A percentile compares a stretch with the other conserved stretches of the same genome.
These are phyloP conservation scores for Pezicula neosporulosa DNA, from an alignment of 2,329 filamentous ascomycete genomes.

Conservation along the genomic window DNA sequence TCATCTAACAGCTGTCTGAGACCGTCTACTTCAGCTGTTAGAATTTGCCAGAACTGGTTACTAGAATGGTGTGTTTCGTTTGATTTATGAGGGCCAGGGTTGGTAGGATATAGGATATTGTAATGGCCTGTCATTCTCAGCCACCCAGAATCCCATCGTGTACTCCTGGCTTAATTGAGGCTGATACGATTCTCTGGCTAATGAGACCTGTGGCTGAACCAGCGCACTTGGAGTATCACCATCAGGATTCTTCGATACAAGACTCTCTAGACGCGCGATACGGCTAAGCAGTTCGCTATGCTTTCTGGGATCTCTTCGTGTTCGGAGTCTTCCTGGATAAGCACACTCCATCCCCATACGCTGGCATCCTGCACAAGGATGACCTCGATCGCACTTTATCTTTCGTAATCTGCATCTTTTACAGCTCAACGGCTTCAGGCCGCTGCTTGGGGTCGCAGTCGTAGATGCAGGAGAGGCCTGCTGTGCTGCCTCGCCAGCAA, in stretches of 20 bases:
- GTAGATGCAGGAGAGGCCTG: too few relatives aligned
- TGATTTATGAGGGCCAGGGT: constrained; percentile 1
- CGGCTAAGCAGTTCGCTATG: neutral
- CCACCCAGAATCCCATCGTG: neutral
- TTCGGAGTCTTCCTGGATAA: neutral
- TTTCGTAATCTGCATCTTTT: neutral
- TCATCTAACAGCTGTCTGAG: neutral
- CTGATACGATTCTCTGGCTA: neutral
- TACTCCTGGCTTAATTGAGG: neutral
- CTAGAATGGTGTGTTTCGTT: neutral
- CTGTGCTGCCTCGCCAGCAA: too few relatives aligned
- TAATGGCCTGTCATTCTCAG: neutral
- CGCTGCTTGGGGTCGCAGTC: too few relatives aligned
- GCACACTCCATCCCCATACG: neutral
- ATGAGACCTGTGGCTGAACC: neutral
- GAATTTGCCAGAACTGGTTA: neutral
- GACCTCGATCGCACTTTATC: neutral
- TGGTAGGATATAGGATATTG: neutral
- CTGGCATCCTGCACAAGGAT: neutral
- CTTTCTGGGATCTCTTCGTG: neutral
- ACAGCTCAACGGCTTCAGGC: neutral
- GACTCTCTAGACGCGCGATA: neutral
- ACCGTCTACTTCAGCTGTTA: neutral
- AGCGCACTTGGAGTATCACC: neutral
- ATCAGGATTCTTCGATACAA: neutral